Percentiles rank a stretch among this genome's conserved stretches.
These are phyloP conservation scores for Trifolium repens DNA, from an alignment of 306 rosid genomes.

Conservation along the genomic window DNA sequence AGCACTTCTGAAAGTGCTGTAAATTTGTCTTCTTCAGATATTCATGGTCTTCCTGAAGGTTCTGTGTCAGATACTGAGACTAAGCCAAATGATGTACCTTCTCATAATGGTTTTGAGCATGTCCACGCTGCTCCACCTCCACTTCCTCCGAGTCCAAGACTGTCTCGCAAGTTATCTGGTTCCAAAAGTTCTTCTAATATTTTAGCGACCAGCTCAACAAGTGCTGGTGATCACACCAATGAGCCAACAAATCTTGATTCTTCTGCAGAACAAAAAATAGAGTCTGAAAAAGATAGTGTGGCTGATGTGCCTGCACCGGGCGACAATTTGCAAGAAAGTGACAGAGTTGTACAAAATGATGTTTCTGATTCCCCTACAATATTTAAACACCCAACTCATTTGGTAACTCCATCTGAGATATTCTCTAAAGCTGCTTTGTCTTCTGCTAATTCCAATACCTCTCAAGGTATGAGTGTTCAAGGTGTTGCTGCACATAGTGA, in stretches of 20 bases:
- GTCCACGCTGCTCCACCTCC: conserved; percentile 46
- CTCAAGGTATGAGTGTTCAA: conserved; percentile 56
- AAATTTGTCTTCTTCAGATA: conserved; percentile 56
- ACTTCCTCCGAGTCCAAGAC: conserved; percentile 66
- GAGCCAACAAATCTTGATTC: conserved; percentile 48
- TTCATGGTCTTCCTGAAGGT: conserved; percentile 48
- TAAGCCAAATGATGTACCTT: conserved; percentile 47
- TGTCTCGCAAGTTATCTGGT: conserved; percentile 52
- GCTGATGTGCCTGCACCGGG: conserved; percentile 45
- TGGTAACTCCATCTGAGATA: conserved; percentile 74
- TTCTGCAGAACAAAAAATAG: conserved; percentile 45
- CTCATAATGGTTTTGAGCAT: conserved; percentile 53
- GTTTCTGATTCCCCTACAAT: conserved; percentile 50
- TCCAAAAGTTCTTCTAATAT: conserved; percentile 52
- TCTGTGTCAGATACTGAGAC: conserved; percentile 49
- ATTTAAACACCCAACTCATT: conserved; percentile 67
- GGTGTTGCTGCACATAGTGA: conserved; percentile 51
- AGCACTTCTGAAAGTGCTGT: conserved; percentile 52
- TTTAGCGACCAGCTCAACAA: conserved; percentile 44
- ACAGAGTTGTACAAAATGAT: conserved; percentile 47
- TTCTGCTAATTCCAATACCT: conserved; percentile 53
- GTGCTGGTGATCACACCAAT: conserved; percentile 43
- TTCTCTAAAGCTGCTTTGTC: conserved; percentile 57
- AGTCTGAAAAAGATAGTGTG: conserved; percentile 49
- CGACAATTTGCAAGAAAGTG: conserved; percentile 53